Evolutionary conservation across 306 rosid genomes (phyloP).

Genomic region (Cucumis cinereus): DNA sequence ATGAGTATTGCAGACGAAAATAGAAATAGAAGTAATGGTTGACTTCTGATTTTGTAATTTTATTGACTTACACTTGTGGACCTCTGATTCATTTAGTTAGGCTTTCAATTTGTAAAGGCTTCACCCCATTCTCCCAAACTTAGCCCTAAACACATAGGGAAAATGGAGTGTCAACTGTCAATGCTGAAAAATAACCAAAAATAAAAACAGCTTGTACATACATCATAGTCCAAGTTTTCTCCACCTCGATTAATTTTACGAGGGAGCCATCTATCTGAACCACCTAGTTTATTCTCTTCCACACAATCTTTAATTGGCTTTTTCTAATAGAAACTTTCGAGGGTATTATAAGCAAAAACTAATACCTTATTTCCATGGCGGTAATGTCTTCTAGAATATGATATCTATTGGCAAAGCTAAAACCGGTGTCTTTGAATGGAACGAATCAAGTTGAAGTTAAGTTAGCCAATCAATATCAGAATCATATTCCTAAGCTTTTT

Average conservation of each 20-base stretch:
- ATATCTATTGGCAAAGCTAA: background rate
- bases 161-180: too few species aligned
- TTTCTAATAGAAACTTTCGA: background rate
- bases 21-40: too few species aligned
- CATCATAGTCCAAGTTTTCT: too few species aligned
- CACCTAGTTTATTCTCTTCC: background rate
- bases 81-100: background rate
- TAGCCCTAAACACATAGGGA: background rate
- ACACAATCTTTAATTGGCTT: background rate
- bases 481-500: background rate
- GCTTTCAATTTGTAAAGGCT: background rate
- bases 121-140: background rate
- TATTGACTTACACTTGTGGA: background rate
- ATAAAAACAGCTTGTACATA: too few species aligned
- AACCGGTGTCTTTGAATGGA: background rate
- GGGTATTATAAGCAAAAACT: background rate
- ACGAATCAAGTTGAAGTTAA: background rate
- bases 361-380: background rate
- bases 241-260: too few species aligned
- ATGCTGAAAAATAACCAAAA: too few species aligned
- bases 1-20: too few species aligned
- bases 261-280: too few species aligned
- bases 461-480: background rate
- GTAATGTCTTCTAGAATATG: background rate
- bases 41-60: too few species aligned